These are phyloP conservation scores for Xanthoceras sorbifolium DNA, from an alignment of 345 rosid species.

Conservation along the genomic window DNA sequence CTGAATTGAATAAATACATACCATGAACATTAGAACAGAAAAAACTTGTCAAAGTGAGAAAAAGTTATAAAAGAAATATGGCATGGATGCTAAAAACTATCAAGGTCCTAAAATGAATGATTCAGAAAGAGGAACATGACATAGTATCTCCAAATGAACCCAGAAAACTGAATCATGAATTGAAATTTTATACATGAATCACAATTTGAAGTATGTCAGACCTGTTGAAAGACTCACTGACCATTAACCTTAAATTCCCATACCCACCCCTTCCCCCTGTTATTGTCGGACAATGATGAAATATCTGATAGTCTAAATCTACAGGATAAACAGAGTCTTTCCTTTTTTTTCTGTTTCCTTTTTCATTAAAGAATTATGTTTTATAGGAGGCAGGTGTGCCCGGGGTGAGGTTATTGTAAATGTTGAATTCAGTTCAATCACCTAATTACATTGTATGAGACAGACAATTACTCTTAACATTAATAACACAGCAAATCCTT, in stretches of 20 bases:
- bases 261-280: not conserved
- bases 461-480: not conserved
- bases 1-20: constrained; percentile 43
- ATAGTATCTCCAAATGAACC: not conserved
- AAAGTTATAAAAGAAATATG: not conserved
- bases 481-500: not conserved
- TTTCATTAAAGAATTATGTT: not conserved
- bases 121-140: not conserved
- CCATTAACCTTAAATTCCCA: constrained; percentile 6
- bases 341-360: not conserved
- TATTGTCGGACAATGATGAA: not conserved
- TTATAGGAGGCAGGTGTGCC: not conserved
- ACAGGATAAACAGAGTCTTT: not conserved
- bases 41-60: not conserved
- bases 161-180: constrained; percentile 6
- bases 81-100: not conserved
- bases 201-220: constrained; percentile 3
- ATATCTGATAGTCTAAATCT: not conserved
- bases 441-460: not conserved
- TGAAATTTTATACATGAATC: not conserved
- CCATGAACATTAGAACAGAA: not conserved
- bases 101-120: not conserved
- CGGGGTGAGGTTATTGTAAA: not conserved
- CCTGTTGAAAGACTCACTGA: not conserved
- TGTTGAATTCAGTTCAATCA: not conserved